A percentile compares a stretch with the other conserved stretches of the same genome.
These are phyloP conservation scores for Zoysia matrella DNA, from an alignment of 202 grass and related monocot genomes.

Conservation along the genomic window DNA sequence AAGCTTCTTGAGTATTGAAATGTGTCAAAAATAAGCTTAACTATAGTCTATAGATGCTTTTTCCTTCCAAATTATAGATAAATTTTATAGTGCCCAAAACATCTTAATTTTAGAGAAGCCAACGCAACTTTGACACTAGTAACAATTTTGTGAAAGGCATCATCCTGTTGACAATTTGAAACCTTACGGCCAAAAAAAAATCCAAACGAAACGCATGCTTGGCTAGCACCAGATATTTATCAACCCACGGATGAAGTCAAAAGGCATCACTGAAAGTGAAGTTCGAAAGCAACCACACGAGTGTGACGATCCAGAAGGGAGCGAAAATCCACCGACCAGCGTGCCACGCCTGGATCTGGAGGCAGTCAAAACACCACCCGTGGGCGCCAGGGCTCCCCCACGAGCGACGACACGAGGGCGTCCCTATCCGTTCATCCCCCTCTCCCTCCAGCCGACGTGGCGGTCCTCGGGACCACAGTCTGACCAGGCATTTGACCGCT, in stretches of 20 bases:
- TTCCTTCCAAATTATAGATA: too few relatives aligned
- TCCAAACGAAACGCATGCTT: neutral
- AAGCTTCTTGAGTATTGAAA: too few relatives aligned
- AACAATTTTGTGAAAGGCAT: too few relatives aligned
- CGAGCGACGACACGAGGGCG: neutral
- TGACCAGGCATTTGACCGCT: constrained; percentile 37
- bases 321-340: constrained; percentile 14
- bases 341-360: neutral
- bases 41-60: too few relatives aligned
- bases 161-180: too few relatives aligned
- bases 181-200: too few relatives aligned
- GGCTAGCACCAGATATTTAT: constrained; percentile 5
- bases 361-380: constrained; percentile 10
- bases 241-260: neutral
- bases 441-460: constrained; percentile 28
- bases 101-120: too few relatives aligned
- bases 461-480: neutral
- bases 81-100: too few relatives aligned
- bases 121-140: too few relatives aligned
- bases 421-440: constrained; percentile 19
- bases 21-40: too few relatives aligned
- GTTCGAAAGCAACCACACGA: neutral
- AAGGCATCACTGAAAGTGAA: neutral
- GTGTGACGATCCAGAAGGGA: neutral
- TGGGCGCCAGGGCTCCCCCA: neutral